Conservation (phyloP, 306 rosid genomes). For the Lablab purpureus region DNA sequence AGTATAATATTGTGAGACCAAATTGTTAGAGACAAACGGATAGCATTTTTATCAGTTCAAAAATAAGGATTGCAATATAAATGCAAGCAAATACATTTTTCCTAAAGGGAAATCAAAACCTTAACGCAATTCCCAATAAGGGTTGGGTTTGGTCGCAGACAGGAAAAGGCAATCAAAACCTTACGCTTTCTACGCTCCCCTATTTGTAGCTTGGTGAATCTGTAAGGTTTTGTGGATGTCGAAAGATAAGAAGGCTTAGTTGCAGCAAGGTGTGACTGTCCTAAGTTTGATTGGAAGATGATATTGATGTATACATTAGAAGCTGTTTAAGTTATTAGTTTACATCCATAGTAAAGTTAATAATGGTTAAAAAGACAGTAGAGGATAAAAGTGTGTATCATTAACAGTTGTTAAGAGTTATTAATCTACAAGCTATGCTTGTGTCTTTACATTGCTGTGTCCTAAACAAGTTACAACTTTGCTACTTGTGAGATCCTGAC, state of each 20-base stretch:
- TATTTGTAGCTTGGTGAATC: not conserved
- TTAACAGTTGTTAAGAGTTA: not conserved
- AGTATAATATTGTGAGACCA: not conserved
- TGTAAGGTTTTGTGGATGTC: not conserved
- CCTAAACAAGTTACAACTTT: conserved; percentile 15
- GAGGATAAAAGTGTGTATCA: not conserved
- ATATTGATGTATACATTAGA: not conserved
- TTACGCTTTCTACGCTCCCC: not conserved
- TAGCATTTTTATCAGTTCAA: not conserved
- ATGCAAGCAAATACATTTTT: not conserved
- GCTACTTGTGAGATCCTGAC: conserved; percentile 26
- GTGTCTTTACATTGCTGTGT: conserved; percentile 31
- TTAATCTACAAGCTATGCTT: conserved; percentile 11
- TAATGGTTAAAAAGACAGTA: not conserved
- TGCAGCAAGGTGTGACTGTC: not conserved
- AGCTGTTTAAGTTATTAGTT: not conserved
- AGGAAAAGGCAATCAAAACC: not conserved
- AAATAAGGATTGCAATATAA: not conserved
- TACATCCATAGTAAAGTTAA: not conserved
- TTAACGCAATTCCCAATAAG: not conserved
- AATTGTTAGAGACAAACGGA: not conserved
- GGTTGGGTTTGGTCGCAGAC: not conserved
- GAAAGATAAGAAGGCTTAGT: not conserved
- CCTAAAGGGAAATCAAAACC: not conserved
- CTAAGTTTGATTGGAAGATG: not conserved